phyloP scores from a whole-genome alignment of 805 yeast genomes.

The Sugiyamaella floridensis region DNA sequence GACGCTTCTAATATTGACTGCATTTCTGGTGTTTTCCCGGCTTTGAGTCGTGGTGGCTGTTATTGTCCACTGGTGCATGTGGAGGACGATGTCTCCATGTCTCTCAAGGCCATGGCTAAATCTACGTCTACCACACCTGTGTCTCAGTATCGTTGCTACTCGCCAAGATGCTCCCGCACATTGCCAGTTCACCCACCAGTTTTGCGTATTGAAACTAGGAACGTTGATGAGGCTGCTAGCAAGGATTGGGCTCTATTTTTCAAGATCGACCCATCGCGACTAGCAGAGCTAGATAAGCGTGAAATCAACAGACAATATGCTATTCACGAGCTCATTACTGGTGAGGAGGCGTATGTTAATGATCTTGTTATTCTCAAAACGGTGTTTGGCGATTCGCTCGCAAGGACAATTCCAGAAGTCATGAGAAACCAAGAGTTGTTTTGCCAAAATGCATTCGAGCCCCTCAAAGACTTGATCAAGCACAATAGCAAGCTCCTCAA shows the following conservation, averaged over 20 bases:
- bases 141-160: constrained; percentile 24
- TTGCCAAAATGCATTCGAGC: constrained; percentile 49
- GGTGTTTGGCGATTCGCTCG: constrained; percentile 43
- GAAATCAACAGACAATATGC: constrained; percentile 65
- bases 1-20: not conserved
- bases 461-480: constrained; percentile 49
- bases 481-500: constrained; percentile 51
- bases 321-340: constrained; percentile 64
- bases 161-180: constrained; percentile 24
- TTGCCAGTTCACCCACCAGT: constrained; percentile 11
- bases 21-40: constrained; percentile 31
- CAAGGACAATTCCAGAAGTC: constrained; percentile 35
- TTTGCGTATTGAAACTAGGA: constrained; percentile 13
- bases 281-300: constrained; percentile 21
- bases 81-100: not conserved
- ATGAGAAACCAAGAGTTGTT: constrained; percentile 49
- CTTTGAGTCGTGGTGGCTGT: constrained; percentile 31
- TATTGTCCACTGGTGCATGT: constrained; percentile 12
- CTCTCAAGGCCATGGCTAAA: constrained; percentile 16
- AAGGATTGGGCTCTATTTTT: constrained; percentile 27
- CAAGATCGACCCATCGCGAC: constrained; percentile 19
- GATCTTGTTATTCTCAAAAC: constrained; percentile 60
- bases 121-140: not conserved
- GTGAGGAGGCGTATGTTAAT: constrained; percentile 63
- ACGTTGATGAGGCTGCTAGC: constrained; percentile 14